Evolutionary conservation across 2,329 filamentous ascomycete genomes (phyloP), one percentile per base, ranked within the genome.

Genomic region (Trichoderma sp.): DNA sequence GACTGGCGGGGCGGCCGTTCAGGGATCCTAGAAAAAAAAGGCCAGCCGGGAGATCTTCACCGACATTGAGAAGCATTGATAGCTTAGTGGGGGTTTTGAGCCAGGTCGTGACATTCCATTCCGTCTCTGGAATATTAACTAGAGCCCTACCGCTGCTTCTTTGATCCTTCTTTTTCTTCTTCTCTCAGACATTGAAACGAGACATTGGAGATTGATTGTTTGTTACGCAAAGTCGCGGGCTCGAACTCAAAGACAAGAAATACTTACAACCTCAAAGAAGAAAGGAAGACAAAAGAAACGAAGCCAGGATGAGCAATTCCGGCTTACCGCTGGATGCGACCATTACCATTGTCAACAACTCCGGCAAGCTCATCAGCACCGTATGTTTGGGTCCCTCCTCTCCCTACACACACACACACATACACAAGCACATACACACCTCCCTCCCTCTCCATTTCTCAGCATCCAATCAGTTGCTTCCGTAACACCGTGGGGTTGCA

Each of bases 311-410:
- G 57, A 55, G 57, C 64, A 23, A 20, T 32, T 66, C 63, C 32
- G 64, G 65, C 32, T 84, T 85, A 82, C 79, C 82, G 59, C 81
- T 85, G 73, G 82, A 85, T 68, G 91, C 97, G 82, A 95, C 93
- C 64, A 90, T 97, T 76, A 95, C 93, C 75, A 93, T 97, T 78
- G 92, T 97, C 82, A 96, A 97, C 84, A 94, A 87, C 78, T 96
- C 93, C 71, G 94, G 94, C 77, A 97, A 97, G 83, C 91, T 97
- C 65, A 93, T 97, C 76, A 95, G 91, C 86, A 96, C 92, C 72
- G 93, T 95, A 86, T 81, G 91, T 85, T 12, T 12, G 68, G 43
- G 20, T 36, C 23, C 17, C 62, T 26, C 1, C 8, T 58, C 32
- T 39, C 15, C 3, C 36, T 39, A 39, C 36, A 39, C 36, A 39